A percentile compares a stretch with the other conserved stretches of the same genome.
Conservation (phyloP, 169 alveolate species). For the Theileria sp. region DNA sequence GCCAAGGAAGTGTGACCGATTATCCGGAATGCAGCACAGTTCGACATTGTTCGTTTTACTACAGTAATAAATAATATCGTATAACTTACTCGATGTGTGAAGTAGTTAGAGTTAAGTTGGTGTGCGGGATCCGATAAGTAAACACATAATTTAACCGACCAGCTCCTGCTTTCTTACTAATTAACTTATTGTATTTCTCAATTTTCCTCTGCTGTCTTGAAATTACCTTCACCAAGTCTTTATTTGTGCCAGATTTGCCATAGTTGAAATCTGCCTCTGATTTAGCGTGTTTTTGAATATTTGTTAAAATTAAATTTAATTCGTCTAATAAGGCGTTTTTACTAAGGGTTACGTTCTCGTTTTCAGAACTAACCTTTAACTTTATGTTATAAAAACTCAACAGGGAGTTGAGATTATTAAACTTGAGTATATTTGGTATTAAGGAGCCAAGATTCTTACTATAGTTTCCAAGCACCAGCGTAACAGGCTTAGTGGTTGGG, state of each 20-base stretch:
- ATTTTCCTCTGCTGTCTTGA: constrained; percentile 74
- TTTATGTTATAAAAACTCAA: neutral
- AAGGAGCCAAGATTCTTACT: neutral
- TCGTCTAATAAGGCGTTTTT: constrained; percentile 32
- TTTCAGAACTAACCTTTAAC: neutral
- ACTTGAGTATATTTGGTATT: constrained; percentile 19
- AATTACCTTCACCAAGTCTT: constrained; percentile 55
- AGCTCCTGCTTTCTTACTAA: neutral
- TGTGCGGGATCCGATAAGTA: constrained; percentile 74
- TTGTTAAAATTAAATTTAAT: constrained; percentile 16
- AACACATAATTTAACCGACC: constrained; percentile 55
- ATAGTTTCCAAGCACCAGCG: constrained; percentile 10
- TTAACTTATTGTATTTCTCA: constrained; percentile 37
- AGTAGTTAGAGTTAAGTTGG: constrained; percentile 65
- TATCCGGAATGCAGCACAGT: constrained; percentile 77
- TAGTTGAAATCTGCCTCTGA: constrained; percentile 25
- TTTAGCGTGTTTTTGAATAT: constrained; percentile 33
- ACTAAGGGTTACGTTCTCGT: neutral
- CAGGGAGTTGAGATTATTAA: neutral
- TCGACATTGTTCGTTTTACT: constrained; percentile 71
- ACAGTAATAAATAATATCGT: neutral
- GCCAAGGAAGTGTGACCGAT: constrained; percentile 67
- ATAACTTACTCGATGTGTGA: constrained; percentile 28
- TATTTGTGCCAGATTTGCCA: neutral
- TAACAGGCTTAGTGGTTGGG: constrained; percentile 3